Evolutionary conservation across 2,329 filamentous ascomycete species (phyloP), one percentile per base, ranked within the genome.

Genomic region (Aspergillus cejpii): DNA sequence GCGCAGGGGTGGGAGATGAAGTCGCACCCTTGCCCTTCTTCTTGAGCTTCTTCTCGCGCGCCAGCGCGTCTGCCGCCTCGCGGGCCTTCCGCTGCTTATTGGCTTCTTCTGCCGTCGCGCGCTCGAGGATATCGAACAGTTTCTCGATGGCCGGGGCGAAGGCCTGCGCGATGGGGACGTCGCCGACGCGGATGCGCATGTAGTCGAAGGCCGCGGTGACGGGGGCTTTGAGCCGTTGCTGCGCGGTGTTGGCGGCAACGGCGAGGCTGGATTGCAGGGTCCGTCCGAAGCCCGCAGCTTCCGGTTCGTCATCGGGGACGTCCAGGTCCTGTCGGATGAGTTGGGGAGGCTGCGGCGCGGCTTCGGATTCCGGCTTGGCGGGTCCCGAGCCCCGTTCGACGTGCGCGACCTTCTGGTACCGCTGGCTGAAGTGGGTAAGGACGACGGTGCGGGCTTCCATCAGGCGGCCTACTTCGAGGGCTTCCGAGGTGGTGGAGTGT

Each of bases 351-450:
- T 37, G 23, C 23, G 4, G 23, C 8, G 23, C 37, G 10, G 31
- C 24, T 36, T 21, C 5, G 37, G 38, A 17, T 33, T 42, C 8
- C 44, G 44, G 17, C 44, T 49, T 27, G 45, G 47, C 10, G 28
- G 54, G 41, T 39, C 45, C 50, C 37, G 54, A 17, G 43, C 47
- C 33, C 38, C 59, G 45, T 23, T 64, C 52, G 79, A 65, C 2
- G 75, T 70, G 1, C 78, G 81, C 26, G 80, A 73, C 43, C 67
- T 91, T 91, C 58, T 87, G 84, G 66, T 98, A 98, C 6, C 92
- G 78, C 71, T 98, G 92, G 44, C 84, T 90, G 68, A 98, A 98
- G 65, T 98, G 92, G 6, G 92, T 98, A 39, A 98, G 75, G 44
- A 98, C 70, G 12, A 92, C 83, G 12, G 86, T 76, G 52, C 83